Conservation (phyloP, 1,139 yeast genomes). For the Diutina sp. region DNA sequence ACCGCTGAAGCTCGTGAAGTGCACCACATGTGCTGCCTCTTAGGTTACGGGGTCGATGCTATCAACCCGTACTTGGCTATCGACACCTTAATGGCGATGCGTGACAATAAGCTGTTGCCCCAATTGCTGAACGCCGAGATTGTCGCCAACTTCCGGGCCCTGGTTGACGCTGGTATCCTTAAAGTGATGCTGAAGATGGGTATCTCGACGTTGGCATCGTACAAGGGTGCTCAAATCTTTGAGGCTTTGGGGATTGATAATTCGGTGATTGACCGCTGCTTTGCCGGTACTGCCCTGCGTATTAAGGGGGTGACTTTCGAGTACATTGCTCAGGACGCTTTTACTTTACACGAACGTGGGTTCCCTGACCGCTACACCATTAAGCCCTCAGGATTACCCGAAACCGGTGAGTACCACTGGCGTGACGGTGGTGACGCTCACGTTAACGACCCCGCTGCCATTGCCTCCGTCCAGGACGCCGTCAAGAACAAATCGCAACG, state of each 20-base stretch:
- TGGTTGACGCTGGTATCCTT: conserved; percentile 81
- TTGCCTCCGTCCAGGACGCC: conserved; percentile 93
- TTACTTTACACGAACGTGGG: conserved; percentile 86
- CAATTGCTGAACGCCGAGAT: conserved; percentile 48
- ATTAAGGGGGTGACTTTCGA: conserved; percentile 93
- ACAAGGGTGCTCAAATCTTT: conserved; percentile 97
- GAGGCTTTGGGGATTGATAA: conserved; percentile 95
- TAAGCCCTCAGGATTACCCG: conserved; percentile 69
- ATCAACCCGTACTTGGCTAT: conserved; percentile 87
- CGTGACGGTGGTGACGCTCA: conserved; percentile 98
- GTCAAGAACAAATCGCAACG: conserved; percentile 90
- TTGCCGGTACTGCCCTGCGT: conserved; percentile 95
- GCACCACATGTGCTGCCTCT: conserved; percentile 86
- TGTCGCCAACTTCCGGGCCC: conserved; percentile 64
- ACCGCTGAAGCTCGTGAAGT: conserved; percentile 97
- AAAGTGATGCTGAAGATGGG: conserved; percentile 99
- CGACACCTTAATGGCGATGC: conserved; percentile 80
- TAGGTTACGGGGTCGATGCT: conserved; percentile 97
- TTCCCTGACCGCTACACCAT: conserved; percentile 68
- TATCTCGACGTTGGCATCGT: conserved; percentile 91
- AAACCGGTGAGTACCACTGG: conserved; percentile 97
- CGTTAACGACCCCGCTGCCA: conserved; percentile 87
- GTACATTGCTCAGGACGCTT: conserved; percentile 92
- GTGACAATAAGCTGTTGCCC: conserved; percentile 57
- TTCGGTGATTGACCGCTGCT: conserved; percentile 89